These are phyloP conservation scores for Monosporozyma aerobia DNA, from an alignment of 805 yeast genomes.

Conservation along the genomic window DNA sequence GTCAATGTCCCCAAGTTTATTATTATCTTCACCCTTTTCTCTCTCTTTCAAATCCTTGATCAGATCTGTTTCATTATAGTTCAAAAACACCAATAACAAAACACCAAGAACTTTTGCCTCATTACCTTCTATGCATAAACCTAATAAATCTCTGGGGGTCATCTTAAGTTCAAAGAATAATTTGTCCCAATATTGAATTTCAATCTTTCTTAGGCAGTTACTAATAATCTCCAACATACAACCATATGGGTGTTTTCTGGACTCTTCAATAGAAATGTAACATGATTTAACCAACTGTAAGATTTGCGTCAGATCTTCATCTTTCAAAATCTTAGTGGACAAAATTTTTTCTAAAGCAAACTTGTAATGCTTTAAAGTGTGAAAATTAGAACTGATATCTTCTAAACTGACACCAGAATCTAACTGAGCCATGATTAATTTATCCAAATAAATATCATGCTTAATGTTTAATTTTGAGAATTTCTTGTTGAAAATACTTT, in stretches of 20 bases:
- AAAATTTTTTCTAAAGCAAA: slow-evolving; percentile 29
- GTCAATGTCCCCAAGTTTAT: neutral
- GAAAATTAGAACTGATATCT: slow-evolving; percentile 18
- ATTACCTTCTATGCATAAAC: slow-evolving; percentile 24
- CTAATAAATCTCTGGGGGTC: slow-evolving; percentile 26
- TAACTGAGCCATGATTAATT: slow-evolving; percentile 16
- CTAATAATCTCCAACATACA: slow-evolving; percentile 27
- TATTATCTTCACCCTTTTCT: neutral
- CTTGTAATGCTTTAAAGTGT: slow-evolving; percentile 21
- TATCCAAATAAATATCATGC: slow-evolving; percentile 26
- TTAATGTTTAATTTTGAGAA: slow-evolving; percentile 15
- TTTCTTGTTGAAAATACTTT: slow-evolving; percentile 14
- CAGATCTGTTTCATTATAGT: slow-evolving; percentile 21
- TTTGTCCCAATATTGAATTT: slow-evolving; percentile 25
- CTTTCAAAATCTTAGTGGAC: slow-evolving; percentile 18
- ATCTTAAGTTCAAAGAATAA: slow-evolving; percentile 19
- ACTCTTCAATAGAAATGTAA: slow-evolving; percentile 7
- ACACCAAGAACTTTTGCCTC: slow-evolving; percentile 27
- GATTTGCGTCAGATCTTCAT: slow-evolving; percentile 17
- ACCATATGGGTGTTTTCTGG: slow-evolving; percentile 6
- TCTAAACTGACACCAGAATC: slow-evolving; percentile 7
- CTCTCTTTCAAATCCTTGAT: slow-evolving; percentile 9
- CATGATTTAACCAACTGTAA: slow-evolving; percentile 19
- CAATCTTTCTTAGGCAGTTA: slow-evolving; percentile 29
- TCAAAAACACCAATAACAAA: slow-evolving; percentile 25